Conservation (phyloP, 108 stramenopile species). For the Cyclotella distinguenda region DNA sequence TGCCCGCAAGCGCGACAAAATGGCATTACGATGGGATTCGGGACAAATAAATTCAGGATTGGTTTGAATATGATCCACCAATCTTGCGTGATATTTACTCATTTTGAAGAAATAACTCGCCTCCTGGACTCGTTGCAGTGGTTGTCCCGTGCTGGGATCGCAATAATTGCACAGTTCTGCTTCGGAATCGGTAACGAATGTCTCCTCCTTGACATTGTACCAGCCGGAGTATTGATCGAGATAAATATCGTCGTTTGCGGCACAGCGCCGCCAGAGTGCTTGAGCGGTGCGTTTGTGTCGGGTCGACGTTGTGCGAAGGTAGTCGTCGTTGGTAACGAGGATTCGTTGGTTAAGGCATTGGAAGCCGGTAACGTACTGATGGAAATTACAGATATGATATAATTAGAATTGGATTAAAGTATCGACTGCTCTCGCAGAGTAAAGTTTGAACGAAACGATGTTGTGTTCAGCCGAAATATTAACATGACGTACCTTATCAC, state of each 20-base stretch:
- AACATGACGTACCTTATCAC: conserved; percentile 71
- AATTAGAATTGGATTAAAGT: neutral
- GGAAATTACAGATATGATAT: neutral
- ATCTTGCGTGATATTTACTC: conserved; percentile 84
- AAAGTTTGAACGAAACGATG: too few species aligned
- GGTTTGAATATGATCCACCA: conserved; percentile 81
- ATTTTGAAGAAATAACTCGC: conserved; percentile 98
- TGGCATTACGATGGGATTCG: conserved; percentile 81
- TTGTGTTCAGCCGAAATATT: too few species aligned
- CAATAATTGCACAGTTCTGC: conserved; percentile 86
- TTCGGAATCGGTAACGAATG: conserved; percentile 94
- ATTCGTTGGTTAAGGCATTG: conserved; percentile 90
- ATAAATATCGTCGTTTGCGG: conserved; percentile 90
- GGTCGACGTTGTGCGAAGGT: conserved; percentile 91
- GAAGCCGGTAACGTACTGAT: conserved; percentile 85
- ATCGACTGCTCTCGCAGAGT: too few species aligned
- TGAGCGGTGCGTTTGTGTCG: conserved; percentile 87
- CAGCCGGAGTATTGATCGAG: conserved; percentile 90
- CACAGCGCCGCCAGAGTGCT: conserved; percentile 87
- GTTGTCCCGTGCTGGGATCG: conserved; percentile 86
- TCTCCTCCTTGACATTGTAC: conserved; percentile 98
- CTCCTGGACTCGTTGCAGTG: conserved; percentile 93
- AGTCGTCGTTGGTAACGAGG: conserved; percentile 92
- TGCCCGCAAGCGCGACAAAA: conserved; percentile 76
- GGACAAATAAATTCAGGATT: conserved; percentile 94